Conservation (phyloP, 2,329 filamentous ascomycete species). For the Rutstroemia sp. region DNA sequence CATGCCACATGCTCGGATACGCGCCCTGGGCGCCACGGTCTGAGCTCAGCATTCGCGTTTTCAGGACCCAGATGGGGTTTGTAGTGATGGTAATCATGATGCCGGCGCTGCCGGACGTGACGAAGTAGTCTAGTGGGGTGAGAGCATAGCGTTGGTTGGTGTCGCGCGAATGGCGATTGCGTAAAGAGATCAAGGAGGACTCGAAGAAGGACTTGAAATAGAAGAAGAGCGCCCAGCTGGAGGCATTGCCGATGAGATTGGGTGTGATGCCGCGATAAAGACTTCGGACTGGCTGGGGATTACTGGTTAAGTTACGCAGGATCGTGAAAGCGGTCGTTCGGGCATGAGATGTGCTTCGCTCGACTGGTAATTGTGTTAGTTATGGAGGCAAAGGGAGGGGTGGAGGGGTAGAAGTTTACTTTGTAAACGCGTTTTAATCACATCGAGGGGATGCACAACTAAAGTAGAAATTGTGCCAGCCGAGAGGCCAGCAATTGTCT, state of each 20-base stretch:
- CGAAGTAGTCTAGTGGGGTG: conserved; percentile 61
- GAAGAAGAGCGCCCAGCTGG: conserved; percentile 91
- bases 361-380: conserved; percentile 34
- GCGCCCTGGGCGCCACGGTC: conserved; percentile 67
- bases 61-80: conserved; percentile 97
- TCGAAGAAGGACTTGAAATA: conserved; percentile 59
- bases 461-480: conserved; percentile 83
- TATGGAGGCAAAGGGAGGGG: conserved; percentile 32
- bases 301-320: conserved; percentile 36
- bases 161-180: conserved; percentile 13
- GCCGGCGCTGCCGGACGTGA: conserved; percentile 64
- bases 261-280: conserved; percentile 87
- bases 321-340: conserved; percentile 44
- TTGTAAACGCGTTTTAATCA: conserved; percentile 94
- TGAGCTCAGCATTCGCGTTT: conserved; percentile 91
- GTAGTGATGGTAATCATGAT: conserved; percentile 73
- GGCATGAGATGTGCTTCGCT: conserved; percentile 38
- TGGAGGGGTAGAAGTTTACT: conserved; percentile 39
- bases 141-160: conserved; percentile 7
- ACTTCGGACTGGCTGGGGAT: conserved; percentile 53
- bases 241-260: conserved; percentile 84
- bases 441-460: conserved; percentile 83
- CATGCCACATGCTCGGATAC: conserved; percentile 70
- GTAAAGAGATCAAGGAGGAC: conserved; percentile 27
- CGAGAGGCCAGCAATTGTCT: conserved; percentile 82